These are phyloP conservation scores for Globisporangium emineosum DNA, from an alignment of 352 stramenopile species.

Conservation along the genomic window DNA sequence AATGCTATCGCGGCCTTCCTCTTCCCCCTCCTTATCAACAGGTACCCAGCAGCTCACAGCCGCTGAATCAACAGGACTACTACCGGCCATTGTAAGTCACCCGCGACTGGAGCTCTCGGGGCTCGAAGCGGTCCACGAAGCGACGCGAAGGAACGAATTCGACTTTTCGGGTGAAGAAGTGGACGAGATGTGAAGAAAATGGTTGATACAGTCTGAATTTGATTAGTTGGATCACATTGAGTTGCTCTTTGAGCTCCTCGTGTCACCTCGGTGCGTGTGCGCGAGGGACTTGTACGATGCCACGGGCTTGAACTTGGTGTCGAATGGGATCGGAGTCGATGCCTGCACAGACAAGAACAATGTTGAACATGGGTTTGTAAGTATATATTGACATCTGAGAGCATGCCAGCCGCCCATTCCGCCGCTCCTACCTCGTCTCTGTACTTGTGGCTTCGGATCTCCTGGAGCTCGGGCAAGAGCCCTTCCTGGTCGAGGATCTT, in stretches of 20 bases:
- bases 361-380: neutral
- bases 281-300: constrained; percentile 28
- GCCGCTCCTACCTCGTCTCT: constrained; percentile 34
- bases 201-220: neutral
- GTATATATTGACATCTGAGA: neutral
- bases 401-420: neutral
- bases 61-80: neutral
- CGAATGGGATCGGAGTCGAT: constrained; percentile 26
- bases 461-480: constrained; percentile 45
- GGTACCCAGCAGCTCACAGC: neutral
- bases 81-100: constrained; percentile 14
- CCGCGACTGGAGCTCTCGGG: constrained; percentile 32
- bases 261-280: neutral
- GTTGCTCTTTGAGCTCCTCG: neutral
- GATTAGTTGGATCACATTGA: neutral
- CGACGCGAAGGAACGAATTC: constrained; percentile 35
- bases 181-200: constrained; percentile 11
- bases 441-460: constrained; percentile 52
- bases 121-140: constrained; percentile 38
- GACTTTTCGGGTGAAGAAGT: constrained; percentile 37
- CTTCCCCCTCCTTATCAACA: neutral
- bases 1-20: constrained; percentile 4
- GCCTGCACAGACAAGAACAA: constrained; percentile 18
- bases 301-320: constrained; percentile 30
- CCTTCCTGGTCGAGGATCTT: constrained; percentile 60